These are phyloP conservation scores for Kuraishia cidri DNA, from an alignment of 805 yeast genomes.

Conservation along the genomic window DNA sequence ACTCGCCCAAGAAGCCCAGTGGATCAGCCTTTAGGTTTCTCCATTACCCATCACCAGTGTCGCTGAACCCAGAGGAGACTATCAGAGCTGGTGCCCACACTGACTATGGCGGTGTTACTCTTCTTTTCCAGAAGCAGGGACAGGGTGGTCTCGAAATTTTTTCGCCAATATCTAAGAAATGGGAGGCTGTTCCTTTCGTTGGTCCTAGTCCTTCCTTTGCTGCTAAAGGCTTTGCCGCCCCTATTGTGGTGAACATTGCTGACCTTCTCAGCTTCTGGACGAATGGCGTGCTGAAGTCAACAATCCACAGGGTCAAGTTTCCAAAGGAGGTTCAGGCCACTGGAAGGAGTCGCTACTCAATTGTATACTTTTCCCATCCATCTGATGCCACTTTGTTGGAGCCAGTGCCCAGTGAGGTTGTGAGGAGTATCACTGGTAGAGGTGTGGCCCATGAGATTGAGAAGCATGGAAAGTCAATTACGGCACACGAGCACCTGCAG, in stretches of 20 bases:
- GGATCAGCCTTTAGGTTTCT: constrained; percentile 62
- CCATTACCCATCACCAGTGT: constrained; percentile 53
- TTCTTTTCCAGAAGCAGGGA: constrained; percentile 54
- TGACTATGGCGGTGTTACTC: constrained; percentile 66
- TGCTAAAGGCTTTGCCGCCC: constrained; percentile 34
- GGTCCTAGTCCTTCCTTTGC: constrained; percentile 18
- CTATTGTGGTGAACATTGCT: constrained; percentile 64
- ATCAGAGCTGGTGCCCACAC: constrained; percentile 79
- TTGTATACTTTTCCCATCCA: constrained; percentile 76
- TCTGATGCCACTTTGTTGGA: constrained; percentile 50
- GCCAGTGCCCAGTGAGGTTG: constrained; percentile 59
- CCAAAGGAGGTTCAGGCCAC: constrained; percentile 35
- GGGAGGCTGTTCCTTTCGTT: constrained; percentile 57
- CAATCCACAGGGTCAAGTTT: constrained; percentile 57
- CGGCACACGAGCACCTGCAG: constrained; percentile 61
- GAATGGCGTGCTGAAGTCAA: constrained; percentile 56
- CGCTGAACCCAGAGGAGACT: constrained; percentile 34
- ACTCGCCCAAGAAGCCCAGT: constrained; percentile 35
- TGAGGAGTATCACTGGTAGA: constrained; percentile 17
- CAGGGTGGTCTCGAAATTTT: constrained; percentile 62
- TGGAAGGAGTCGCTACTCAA: constrained; percentile 65
- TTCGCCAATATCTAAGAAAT: constrained; percentile 34
- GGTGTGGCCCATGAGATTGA: constrained; percentile 23
- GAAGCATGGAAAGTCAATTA: constrained; percentile 34
- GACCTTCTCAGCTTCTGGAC: constrained; percentile 73